Evolutionary conservation across 2,329 filamentous ascomycete species (phyloP).

Genomic region (Alternaria gaisen): DNA sequence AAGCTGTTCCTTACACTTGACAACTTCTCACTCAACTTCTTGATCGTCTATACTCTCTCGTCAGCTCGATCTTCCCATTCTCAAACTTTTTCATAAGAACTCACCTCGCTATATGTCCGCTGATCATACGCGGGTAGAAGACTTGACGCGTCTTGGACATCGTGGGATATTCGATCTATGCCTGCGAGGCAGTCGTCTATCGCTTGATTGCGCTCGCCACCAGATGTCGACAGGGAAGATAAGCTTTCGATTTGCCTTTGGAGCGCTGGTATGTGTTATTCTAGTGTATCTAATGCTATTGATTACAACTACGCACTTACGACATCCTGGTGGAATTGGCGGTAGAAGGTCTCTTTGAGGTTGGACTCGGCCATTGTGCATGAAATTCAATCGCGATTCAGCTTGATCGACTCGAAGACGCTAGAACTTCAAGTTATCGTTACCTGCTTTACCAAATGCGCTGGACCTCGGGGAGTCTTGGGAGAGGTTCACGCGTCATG

Average conservation of each 20-base stretch:
- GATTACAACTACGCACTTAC: slow-evolving; percentile 61
- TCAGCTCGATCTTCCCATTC: slow-evolving; percentile 64
- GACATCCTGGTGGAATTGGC: slow-evolving; percentile 80
- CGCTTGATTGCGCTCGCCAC: slow-evolving; percentile 80
- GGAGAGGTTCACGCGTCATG: background rate
- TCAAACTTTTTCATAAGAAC: slow-evolving; percentile 74
- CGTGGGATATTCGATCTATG: slow-evolving; percentile 81
- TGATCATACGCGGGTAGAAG: slow-evolving; percentile 91
- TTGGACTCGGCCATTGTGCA: slow-evolving; percentile 29
- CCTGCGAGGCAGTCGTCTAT: slow-evolving; percentile 80
- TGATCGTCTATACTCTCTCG: slow-evolving; percentile 70
- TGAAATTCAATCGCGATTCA: background rate
- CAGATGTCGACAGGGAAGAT: slow-evolving; percentile 67
- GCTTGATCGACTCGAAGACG: too few species aligned
- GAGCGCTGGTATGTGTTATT: slow-evolving; percentile 65
- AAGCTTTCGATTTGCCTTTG: slow-evolving; percentile 79
- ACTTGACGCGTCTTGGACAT: slow-evolving; percentile 83
- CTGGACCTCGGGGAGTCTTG: background rate
- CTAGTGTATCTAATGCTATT: too few species aligned
- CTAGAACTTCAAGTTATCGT: too few species aligned
- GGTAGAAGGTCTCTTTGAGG: slow-evolving; percentile 82
- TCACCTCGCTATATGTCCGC: slow-evolving; percentile 81
- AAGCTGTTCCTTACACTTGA: slow-evolving; percentile 73
- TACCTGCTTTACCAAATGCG: background rate
- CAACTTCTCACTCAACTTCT: slow-evolving; percentile 80